Base-by-base conservation (phyloP, 225 moss, liverwort and hornwort genomes). In the Thuidium tamariscinum region DNA sequence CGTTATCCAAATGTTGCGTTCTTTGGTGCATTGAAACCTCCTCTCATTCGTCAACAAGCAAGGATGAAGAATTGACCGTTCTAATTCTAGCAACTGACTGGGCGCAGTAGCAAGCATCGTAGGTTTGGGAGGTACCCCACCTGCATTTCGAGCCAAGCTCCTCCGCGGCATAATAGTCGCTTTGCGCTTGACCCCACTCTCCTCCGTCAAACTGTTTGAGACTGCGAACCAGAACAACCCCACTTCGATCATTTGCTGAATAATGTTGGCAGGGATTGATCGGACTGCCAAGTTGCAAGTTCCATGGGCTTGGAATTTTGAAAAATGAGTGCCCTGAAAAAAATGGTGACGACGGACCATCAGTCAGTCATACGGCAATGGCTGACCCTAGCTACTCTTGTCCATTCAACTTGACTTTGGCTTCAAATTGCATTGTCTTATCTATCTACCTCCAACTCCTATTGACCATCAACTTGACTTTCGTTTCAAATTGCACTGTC, bases 1-100 rank as follows among this genome's bases (percentile, higher is more conserved):
- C 0, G 0, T 0, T 14, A 41, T 41, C 8, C 11, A 69, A 41
- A 26, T 41, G 4, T 14, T 0, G 1, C 1, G 0, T 25, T 69
- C 7, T 25, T 69, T 26, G 2, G 6, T 69, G 5, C 8, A 0
- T 69, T 41, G 15, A 15, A 69, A 41, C 14, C 8, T 69, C 13
- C 4, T 69, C 39, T 39, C 39, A 13, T 5, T 39, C 39, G 7
- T 34, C 66, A 66, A 36, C 2, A 36, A 36, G 11, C 5, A 21
- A 6, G 7, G 1, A 37, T 44, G 37, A 68, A 39, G 39, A 2
- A 10, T 36, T 66, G 20, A n/a, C 3, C 11, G 1, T 19, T 65
- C 1, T 36, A 20, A 66, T 11, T 19, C 36, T 16, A 63, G 6
- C 10, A 16, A 52, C 10, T 0, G 15, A 32, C 10, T 9, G 10